Evolutionary conservation across 495 filamentous ascomycete genomes (phyloP).

Genomic region (Talaromyces stipitatus): DNA sequence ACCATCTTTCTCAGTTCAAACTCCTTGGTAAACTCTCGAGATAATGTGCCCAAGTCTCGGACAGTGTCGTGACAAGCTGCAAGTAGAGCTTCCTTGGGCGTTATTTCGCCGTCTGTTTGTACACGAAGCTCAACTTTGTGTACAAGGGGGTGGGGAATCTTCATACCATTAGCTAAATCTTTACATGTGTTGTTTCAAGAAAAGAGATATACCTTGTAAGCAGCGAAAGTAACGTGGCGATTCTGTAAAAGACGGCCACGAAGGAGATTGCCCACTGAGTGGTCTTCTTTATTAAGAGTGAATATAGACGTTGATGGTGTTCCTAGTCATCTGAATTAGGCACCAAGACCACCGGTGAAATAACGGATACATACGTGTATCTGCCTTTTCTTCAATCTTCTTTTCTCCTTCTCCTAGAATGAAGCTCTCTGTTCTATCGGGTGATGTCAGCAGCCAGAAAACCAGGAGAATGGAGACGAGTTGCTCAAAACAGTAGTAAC

Average conservation of each 20-base stretch:
- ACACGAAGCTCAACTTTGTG: conserved; percentile 80
- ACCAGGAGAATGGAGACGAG: neutral
- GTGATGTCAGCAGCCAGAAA: conserved; percentile 5
- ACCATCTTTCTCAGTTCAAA: conserved; percentile 90
- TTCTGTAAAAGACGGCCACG: conserved; percentile 71
- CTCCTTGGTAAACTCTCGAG: conserved; percentile 89
- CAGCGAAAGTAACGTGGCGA: conserved; percentile 73
- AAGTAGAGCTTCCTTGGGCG: conserved; percentile 80
- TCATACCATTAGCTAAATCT: conserved; percentile 1
- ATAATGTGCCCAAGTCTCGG: conserved; percentile 63
- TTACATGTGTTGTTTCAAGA: conserved; percentile 5
- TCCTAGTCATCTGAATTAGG: conserved; percentile 41
- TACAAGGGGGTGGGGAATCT: conserved; percentile 79
- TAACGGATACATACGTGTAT: conserved; percentile 40
- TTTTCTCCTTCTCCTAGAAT: conserved; percentile 79
- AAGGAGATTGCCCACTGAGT: conserved; percentile 89
- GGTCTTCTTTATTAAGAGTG: conserved; percentile 92
- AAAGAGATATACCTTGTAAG: conserved; percentile 63
- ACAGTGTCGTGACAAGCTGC: conserved; percentile 71
- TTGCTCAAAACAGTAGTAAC: conserved; percentile 7
- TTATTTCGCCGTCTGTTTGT: conserved; percentile 83
- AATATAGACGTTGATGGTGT: conserved; percentile 79
- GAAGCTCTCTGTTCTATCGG: conserved; percentile 80
- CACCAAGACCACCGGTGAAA: neutral
- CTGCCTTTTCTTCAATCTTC: conserved; percentile 78